phyloP scores from a whole-genome alignment of 2,329 filamentous ascomycete species.

The Xylariaceae sp. region DNA sequence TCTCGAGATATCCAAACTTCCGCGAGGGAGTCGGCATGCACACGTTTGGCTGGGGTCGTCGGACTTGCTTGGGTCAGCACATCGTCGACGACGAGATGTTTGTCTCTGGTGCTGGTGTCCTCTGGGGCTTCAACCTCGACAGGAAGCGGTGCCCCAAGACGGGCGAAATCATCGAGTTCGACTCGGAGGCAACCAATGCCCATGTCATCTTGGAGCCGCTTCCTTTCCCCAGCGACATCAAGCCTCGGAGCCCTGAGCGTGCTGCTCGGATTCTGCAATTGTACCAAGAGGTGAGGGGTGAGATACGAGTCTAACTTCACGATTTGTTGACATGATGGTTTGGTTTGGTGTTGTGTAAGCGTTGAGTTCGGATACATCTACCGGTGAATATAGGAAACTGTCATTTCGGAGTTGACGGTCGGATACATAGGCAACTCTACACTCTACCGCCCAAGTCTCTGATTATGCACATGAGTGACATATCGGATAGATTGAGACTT shows the following conservation, averaged over 20 bases:
- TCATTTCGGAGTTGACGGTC: background rate
- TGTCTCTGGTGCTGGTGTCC: constrained; percentile 42
- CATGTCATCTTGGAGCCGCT: constrained; percentile 49
- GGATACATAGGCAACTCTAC: background rate
- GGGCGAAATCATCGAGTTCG: constrained; percentile 40
- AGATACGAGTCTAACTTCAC: constrained; percentile 28
- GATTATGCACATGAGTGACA: background rate
- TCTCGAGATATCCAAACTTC: constrained; percentile 58
- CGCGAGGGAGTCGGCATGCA: constrained; percentile 54
- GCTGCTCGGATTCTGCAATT: constrained; percentile 35
- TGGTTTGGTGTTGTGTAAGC: background rate
- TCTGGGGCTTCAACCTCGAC: constrained; percentile 46
- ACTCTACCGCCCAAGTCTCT: background rate
- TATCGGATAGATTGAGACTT: background rate
- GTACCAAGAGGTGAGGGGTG: constrained; percentile 33
- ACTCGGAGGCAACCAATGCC: constrained; percentile 46
- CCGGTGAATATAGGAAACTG: background rate
- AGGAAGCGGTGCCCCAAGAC: constrained; percentile 39
- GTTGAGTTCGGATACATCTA: background rate
- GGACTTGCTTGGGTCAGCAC: constrained; percentile 57
- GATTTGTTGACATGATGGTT: background rate
- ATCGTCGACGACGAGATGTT: constrained; percentile 58
- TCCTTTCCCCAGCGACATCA: constrained; percentile 43
- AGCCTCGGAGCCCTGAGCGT: constrained; percentile 37
- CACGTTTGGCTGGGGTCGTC: constrained; percentile 60